These are phyloP conservation scores for Hibiscus syriacus DNA, from an alignment of 345 rosid species.

Conservation along the genomic window DNA sequence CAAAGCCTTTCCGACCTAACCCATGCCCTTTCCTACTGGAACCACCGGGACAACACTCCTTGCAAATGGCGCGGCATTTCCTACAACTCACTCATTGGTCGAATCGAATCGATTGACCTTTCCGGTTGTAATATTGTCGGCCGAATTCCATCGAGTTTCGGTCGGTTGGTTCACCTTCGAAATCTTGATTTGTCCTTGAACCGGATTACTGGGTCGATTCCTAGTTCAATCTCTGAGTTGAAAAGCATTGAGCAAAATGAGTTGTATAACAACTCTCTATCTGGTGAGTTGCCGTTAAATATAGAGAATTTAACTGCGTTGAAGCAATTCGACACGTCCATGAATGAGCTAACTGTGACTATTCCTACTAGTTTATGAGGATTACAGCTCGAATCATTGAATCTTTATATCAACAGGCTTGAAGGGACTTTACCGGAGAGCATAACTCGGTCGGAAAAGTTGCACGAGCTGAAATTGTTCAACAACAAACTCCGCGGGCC, in stretches of 20 bases:
- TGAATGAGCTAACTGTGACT: constrained; percentile 46
- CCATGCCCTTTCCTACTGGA: constrained; percentile 58
- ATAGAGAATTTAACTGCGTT: constrained; percentile 44
- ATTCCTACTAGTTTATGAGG: constrained; percentile 55
- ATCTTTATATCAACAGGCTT: no score
- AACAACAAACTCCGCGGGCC: no score
- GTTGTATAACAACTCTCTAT: constrained; percentile 57
- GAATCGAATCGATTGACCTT: constrained; percentile 52
- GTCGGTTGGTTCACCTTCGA: constrained; percentile 28
- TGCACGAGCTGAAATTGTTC: no score
- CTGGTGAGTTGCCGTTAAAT: constrained; percentile 49
- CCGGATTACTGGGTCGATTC: constrained; percentile 57
- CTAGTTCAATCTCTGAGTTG: constrained; percentile 44
- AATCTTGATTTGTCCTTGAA: constrained; percentile 51
- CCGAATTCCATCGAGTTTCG: constrained; percentile 38
- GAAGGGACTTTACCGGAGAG: no score
- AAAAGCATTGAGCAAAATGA: constrained; percentile 50
- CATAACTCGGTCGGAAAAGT: no score
- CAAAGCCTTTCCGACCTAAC: constrained; percentile 52
- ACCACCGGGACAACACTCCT: constrained; percentile 42
- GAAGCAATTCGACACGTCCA: constrained; percentile 52
- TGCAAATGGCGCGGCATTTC: no score
- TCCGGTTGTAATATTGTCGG: constrained; percentile 47
- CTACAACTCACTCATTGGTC: constrained; percentile 33
- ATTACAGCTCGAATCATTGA: constrained; percentile 52